Conservation (phyloP, 371 early-diverging fungal genomes). For the Zychaea mexicana region DNA sequence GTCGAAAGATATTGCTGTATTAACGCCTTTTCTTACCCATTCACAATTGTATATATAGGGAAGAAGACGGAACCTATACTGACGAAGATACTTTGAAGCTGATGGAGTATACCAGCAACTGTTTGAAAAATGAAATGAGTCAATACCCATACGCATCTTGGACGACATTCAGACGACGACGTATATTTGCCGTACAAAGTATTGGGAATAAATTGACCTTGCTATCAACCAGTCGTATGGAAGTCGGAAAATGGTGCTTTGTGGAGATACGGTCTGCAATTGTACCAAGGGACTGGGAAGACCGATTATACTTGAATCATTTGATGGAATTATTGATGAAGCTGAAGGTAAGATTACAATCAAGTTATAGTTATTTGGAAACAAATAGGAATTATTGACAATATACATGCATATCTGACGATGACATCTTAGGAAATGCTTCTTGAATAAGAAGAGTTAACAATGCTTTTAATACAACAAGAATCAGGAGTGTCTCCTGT, state of each 20-base stretch:
- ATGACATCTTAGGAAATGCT: not conserved
- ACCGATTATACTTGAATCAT: not conserved
- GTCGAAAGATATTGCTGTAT: no score
- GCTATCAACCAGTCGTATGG: constrained; percentile 7
- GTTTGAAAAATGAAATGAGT: constrained; percentile 12
- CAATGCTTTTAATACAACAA: not conserved
- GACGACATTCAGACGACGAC: constrained; percentile 13
- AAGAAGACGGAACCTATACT: constrained; percentile 10
- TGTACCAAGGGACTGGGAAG: not conserved
- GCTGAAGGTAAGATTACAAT: not conserved
- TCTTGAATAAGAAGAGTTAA: not conserved
- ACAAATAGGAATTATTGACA: not conserved
- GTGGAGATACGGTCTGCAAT: not conserved
- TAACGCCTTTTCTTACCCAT: constrained; percentile 4
- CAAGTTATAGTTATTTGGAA: not conserved
- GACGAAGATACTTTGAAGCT: constrained; percentile 23
- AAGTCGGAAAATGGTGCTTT: not conserved
- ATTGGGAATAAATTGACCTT: constrained; percentile 17
- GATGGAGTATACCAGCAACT: constrained; percentile 19
- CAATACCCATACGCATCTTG: constrained; percentile 15
- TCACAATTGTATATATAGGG: constrained; percentile 6
- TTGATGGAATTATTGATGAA: not conserved
- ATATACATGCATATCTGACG: not conserved
- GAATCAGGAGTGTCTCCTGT: not conserved
- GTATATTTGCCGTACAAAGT: constrained; percentile 13